phyloP scores from a whole-genome alignment of 2,329 filamentous ascomycete species.

The Microdochium nivale region DNA sequence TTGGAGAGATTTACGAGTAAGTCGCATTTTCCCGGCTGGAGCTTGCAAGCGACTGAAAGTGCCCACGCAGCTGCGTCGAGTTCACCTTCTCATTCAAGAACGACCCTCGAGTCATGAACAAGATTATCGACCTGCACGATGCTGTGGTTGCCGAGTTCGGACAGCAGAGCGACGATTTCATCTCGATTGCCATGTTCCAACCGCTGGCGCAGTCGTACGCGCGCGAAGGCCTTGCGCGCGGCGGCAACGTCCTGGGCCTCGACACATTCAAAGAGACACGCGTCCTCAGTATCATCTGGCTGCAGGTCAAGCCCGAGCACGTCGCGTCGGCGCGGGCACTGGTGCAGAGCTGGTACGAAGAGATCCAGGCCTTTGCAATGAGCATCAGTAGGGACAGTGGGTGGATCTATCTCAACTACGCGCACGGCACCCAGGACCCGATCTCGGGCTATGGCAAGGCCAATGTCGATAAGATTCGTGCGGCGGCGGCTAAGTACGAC shows the following conservation, averaged over 20 bases:
- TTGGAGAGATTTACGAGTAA: background rate
- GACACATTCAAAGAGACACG: slow-evolving; percentile 21
- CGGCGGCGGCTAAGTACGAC: slow-evolving; percentile 25
- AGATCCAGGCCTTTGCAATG: slow-evolving; percentile 13
- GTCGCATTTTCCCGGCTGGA: background rate
- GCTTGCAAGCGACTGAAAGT: too few species aligned
- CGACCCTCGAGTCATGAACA: slow-evolving; percentile 19
- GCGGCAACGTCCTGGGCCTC: slow-evolving; percentile 30
- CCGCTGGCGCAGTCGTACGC: slow-evolving; percentile 27
- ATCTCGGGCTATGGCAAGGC: slow-evolving; percentile 23
- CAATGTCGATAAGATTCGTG: slow-evolving; percentile 19
- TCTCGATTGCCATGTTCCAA: slow-evolving; percentile 23
- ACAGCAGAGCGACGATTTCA: slow-evolving; percentile 16
- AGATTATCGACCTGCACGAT: slow-evolving; percentile 28
- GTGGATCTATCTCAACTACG: slow-evolving; percentile 30
- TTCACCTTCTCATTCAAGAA: background rate
- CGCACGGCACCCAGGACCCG: slow-evolving; percentile 19
- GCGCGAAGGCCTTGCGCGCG: slow-evolving; percentile 20
- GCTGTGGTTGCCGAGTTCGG: slow-evolving; percentile 24
- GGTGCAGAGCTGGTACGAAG: slow-evolving; percentile 6
- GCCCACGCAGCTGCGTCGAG: background rate
- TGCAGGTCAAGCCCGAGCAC: slow-evolving; percentile 21
- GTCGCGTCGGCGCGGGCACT: slow-evolving; percentile 1
- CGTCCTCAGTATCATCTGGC: slow-evolving; percentile 18
- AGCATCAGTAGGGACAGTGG: slow-evolving; percentile 10